Evolutionary conservation across 106 monocot genomes (phyloP).

Genomic region (Dendrobium chrysotoxum): DNA sequence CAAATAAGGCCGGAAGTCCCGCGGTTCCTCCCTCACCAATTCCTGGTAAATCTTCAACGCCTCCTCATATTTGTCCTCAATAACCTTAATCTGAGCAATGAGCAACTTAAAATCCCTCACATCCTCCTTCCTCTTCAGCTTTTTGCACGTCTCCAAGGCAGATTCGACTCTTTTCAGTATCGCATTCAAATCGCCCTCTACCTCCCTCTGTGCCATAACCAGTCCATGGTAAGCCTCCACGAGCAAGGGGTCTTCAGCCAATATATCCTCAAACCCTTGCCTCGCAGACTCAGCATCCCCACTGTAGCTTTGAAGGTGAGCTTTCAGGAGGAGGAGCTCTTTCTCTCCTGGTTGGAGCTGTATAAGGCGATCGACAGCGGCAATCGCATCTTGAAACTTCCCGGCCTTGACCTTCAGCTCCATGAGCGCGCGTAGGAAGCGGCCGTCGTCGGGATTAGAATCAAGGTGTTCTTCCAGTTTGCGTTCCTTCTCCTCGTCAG

Average conservation of each 20-base stretch:
- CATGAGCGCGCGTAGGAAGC: conserved; percentile 47
- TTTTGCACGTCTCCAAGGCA: conserved; percentile 51
- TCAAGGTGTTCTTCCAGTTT: conserved; percentile 38
- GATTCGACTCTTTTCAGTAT: conserved; percentile 36
- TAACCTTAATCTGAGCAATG: conserved; percentile 56
- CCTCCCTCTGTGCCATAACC: conserved; percentile 30
- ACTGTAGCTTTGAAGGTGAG: conserved; percentile 45
- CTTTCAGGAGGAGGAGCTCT: conserved; percentile 54
- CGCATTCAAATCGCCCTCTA: conserved; percentile 19
- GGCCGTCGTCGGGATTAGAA: conserved; percentile 19
- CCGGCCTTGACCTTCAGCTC: conserved; percentile 41
- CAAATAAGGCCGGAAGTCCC: conserved; percentile 77
- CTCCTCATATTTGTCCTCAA: conserved; percentile 49
- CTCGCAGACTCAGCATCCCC: conserved; percentile 45
- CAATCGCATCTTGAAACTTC: conserved; percentile 42
- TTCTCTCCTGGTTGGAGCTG: conserved; percentile 35
- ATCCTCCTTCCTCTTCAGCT: conserved; percentile 45
- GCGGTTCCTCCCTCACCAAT: conserved; percentile 65
- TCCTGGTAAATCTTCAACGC: conserved; percentile 57
- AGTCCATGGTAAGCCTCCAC: conserved; percentile 90
- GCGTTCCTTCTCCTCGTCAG: conserved; percentile 18
- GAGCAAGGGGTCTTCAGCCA: conserved; percentile 40
- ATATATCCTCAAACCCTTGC: conserved; percentile 46
- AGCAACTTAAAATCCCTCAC: conserved; percentile 75
- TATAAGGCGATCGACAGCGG: conserved; percentile 47